Conservation (phyloP, 805 yeast genomes). For the Kodamaea hsintzibuensis region DNA sequence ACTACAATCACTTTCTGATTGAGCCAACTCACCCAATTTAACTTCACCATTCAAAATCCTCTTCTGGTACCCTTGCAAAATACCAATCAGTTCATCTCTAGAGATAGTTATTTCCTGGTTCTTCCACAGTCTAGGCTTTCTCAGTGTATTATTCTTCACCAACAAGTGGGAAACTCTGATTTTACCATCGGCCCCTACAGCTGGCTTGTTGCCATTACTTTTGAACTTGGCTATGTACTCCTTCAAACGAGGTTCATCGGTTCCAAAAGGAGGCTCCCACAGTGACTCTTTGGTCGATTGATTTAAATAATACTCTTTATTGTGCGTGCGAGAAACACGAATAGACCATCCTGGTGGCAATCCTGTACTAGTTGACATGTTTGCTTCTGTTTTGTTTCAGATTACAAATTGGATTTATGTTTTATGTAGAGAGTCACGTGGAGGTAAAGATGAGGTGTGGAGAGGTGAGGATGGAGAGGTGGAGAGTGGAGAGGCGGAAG, state of each 20-base stretch:
- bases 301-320: slow-evolving; percentile 81
- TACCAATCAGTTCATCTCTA: slow-evolving; percentile 80
- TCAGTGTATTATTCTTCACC: slow-evolving; percentile 76
- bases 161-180: slow-evolving; percentile 81
- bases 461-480: too few relatives aligned
- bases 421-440: neutral
- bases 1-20: slow-evolving; percentile 84
- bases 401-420: neutral
- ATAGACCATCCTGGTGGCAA: slow-evolving; percentile 86
- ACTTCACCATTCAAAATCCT: slow-evolving; percentile 64
- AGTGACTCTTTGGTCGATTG: slow-evolving; percentile 67
- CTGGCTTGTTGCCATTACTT: slow-evolving; percentile 46
- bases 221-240: slow-evolving; percentile 50
- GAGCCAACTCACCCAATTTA: slow-evolving; percentile 70
- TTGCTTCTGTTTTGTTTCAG: neutral
- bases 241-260: slow-evolving; percentile 61
- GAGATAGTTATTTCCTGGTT: slow-evolving; percentile 68
- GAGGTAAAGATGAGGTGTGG: neutral
- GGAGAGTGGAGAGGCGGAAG: neutral
- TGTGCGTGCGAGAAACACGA: slow-evolving; percentile 72
- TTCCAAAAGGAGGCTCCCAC: slow-evolving; percentile 91
- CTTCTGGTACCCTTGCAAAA: slow-evolving; percentile 56
- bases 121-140: slow-evolving; percentile 94
- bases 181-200: slow-evolving; percentile 46
- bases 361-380: slow-evolving; percentile 52